phyloP scores from a whole-genome alignment of 257 asterid genomes.

The Gentiana macrophylla region DNA sequence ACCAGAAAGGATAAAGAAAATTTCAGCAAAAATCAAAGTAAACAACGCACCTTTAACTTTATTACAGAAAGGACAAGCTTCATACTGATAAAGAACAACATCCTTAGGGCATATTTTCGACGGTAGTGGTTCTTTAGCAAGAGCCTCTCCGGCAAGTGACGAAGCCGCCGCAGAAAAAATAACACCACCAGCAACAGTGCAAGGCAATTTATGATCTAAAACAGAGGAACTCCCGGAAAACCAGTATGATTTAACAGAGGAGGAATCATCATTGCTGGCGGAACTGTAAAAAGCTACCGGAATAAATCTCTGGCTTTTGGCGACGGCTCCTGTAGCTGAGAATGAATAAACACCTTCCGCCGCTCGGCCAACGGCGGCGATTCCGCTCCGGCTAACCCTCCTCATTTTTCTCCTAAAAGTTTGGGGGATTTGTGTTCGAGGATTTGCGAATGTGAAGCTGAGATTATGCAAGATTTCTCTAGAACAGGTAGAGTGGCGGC shows the following conservation, averaged over 20 bases:
- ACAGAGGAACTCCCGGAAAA: constrained; percentile 25
- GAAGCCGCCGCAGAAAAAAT: constrained; percentile 66
- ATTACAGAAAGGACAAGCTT: constrained; percentile 94
- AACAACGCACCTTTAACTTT: constrained; percentile 75
- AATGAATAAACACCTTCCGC: constrained; percentile 23
- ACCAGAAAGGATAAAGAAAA: not conserved
- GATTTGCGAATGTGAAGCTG: no score
- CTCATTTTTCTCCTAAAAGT: constrained; percentile 27
- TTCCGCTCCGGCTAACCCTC: constrained; percentile 27
- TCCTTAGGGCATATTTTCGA: constrained; percentile 40
- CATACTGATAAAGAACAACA: constrained; percentile 87
- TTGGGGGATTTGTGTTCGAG: no score
- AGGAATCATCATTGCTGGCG: constrained; percentile 11
- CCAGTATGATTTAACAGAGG: constrained; percentile 42
- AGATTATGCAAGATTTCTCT: no score
- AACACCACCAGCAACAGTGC: constrained; percentile 49
- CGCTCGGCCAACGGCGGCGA: constrained; percentile 48
- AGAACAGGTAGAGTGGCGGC: no score
- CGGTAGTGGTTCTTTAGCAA: constrained; percentile 62
- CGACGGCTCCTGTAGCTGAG: constrained; percentile 9
- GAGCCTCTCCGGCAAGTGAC: constrained; percentile 43
- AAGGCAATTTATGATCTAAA: constrained; percentile 19
- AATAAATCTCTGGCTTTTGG: constrained; percentile 24
- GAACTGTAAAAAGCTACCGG: constrained; percentile 41
- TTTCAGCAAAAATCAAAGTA: not conserved